Base-by-base conservation (phyloP, 805 yeast species). In the Myxozyma kluyveri region DNA sequence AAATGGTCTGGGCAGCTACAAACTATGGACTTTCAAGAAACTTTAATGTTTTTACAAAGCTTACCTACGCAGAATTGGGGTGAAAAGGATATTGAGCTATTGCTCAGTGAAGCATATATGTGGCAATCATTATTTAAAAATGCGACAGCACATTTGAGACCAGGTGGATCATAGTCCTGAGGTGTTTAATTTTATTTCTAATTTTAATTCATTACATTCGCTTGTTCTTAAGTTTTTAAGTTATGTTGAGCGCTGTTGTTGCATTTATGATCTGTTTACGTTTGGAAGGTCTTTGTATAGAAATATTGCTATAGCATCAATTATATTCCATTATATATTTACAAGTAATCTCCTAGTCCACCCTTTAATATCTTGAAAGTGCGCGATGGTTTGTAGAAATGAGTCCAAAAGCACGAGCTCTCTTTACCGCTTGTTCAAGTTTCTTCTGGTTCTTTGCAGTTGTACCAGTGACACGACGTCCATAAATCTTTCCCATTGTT, bases 111-210 rank as follows among this genome's bases (percentile, higher is more conserved):
- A 68, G 99, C 98, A 0, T 93, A 82, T 68, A 88, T 93, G 63
- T 93, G 97, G 97, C 97, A 90, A 70, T 82, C 91, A 49, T 73
- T 93, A 36, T 93, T 88, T 67, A 88, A 87, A 65, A 86, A 88
- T 66, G 96, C 96, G 3, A 72, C 84, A 18, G 96, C 96, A 1
- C 96, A 90, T 69, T 75, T 90, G 12, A 47, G 58, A 32, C 22
- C 57, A 3, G 51, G 51, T n/a, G 50, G 49, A 10, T 4, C 45
- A 19, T 35, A 41, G n/a, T n/a, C n/a, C n/a, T n/a, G n/a, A n/a
- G n/a, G n/a, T n/a, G n/a, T n/a, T n/a, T n/a, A n/a, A n/a, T n/a
- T n/a, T n/a, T n/a, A n/a, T n/a, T n/a, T n/a, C n/a, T n/a, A n/a
- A n/a, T n/a, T n/a, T n/a, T n/a, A n/a, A n/a, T n/a, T n/a, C n/a